These are phyloP conservation scores for Telfairia occidentalis DNA, from an alignment of 331 rosid genomes.

Conservation along the genomic window DNA sequence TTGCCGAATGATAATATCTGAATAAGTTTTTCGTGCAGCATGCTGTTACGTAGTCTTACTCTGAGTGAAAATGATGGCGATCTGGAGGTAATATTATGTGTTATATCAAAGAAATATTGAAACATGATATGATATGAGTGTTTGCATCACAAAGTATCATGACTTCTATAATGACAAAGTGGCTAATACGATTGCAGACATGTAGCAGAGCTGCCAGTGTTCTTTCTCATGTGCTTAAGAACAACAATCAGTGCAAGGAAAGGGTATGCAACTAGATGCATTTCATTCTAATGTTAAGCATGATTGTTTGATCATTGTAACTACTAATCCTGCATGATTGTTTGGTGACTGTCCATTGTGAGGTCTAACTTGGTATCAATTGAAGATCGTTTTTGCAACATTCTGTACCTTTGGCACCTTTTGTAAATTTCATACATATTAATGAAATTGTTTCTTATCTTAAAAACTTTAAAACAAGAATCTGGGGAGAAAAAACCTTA, in stretches of 20 bases:
- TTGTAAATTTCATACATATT: background rate
- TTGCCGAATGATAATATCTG: slow-evolving; percentile 15
- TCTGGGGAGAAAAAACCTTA: background rate
- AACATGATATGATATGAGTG: background rate
- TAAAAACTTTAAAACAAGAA: background rate
- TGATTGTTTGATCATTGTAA: background rate
- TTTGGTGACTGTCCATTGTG: too few species aligned
- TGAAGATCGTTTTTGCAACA: background rate
- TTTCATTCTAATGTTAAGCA: slow-evolving; percentile 7
- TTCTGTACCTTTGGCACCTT: background rate
- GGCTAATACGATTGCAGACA: slow-evolving; percentile 43
- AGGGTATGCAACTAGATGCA: slow-evolving; percentile 41
- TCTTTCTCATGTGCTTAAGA: slow-evolving; percentile 77
- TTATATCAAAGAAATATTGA: background rate
- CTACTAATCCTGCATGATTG: background rate
- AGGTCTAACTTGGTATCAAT: background rate
- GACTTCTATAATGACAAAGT: slow-evolving; percentile 6
- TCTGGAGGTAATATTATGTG: slow-evolving; percentile 53
- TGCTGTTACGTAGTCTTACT: slow-evolving; percentile 74
- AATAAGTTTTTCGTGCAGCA: slow-evolving; percentile 45
- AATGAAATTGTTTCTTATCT: background rate
- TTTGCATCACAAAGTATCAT: background rate
- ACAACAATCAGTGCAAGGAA: slow-evolving; percentile 80
- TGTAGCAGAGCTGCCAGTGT: slow-evolving; percentile 93
- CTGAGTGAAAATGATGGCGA: slow-evolving; percentile 72